These are phyloP conservation scores for Pseudevernia furfuracea DNA, from an alignment of 495 filamentous ascomycete genomes.

Conservation along the genomic window DNA sequence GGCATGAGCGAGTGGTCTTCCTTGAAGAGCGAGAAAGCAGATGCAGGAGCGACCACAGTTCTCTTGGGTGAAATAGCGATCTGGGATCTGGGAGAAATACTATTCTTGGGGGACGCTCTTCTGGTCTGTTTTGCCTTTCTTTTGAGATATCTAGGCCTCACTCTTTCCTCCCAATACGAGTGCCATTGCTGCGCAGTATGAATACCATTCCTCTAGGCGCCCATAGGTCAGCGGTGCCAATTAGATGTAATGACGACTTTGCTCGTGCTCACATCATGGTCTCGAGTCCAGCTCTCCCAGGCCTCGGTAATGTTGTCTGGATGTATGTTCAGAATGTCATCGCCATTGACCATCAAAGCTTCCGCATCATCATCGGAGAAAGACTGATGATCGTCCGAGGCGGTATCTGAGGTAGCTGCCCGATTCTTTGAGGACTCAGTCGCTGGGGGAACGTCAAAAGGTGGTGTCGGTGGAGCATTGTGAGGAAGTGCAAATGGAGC, in stretches of 20 bases:
- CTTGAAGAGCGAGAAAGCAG: neutral
- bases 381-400: neutral
- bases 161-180: constrained; percentile 27
- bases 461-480: constrained; percentile 23
- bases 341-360: constrained; percentile 21
- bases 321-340: constrained; percentile 21
- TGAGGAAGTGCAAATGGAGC: constrained; percentile 32
- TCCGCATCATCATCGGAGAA: constrained; percentile 22
- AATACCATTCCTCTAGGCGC: constrained; percentile 18
- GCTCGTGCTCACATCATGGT: constrained; percentile 18
- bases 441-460: constrained; percentile 12
- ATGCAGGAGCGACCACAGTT: neutral
- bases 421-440: neutral
- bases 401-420: neutral
- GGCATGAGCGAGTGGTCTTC: neutral
- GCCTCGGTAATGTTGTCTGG: constrained; percentile 21
- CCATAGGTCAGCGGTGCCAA: constrained; percentile 16
- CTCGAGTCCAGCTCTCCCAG: constrained; percentile 22
- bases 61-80: neutral
- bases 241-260: neutral
- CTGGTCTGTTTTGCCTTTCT: constrained; percentile 10
- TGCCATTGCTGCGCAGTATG: constrained; percentile 34
- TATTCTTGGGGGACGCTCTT: constrained; percentile 3
- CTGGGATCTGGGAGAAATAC: neutral
- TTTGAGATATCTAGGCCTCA: constrained; percentile 22